Percentiles rank a stretch among this genome's conserved stretches.
These are phyloP conservation scores for Striga asiatica DNA, from an alignment of 257 asterid species.

Conservation along the genomic window DNA sequence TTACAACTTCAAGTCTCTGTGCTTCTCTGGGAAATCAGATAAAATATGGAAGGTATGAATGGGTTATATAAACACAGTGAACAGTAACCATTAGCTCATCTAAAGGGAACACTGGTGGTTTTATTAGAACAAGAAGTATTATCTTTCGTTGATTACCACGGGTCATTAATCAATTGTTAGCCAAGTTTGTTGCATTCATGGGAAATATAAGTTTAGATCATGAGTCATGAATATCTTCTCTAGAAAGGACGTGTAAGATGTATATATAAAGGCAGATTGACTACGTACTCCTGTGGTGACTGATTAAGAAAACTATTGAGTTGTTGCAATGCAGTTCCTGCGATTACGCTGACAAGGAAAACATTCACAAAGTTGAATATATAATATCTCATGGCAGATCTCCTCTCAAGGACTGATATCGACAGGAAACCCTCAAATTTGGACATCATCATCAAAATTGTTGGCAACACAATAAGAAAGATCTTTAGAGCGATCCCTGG, in stretches of 20 bases:
- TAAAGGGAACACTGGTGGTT: too few relatives aligned
- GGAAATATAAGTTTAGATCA: neutral
- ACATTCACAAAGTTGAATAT: constrained; percentile 73
- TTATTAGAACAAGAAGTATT: too few relatives aligned
- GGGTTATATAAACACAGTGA: neutral
- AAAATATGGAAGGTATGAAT: neutral
- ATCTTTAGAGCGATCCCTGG: constrained; percentile 88
- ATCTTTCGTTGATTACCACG: too few relatives aligned
- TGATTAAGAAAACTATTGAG: constrained; percentile 45
- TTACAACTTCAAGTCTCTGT: neutral
- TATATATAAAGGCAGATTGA: neutral
- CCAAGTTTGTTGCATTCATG: neutral
- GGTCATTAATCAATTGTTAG: too few relatives aligned
- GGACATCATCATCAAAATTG: constrained; percentile 78
- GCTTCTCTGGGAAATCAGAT: neutral
- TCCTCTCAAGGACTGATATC: constrained; percentile 73
- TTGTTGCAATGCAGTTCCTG: constrained; percentile 79
- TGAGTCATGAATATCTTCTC: neutral
- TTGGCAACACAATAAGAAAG: constrained; percentile 71
- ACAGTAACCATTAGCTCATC: neutral
- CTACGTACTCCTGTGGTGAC: constrained; percentile 54
- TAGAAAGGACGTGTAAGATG: neutral
- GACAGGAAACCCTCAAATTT: constrained; percentile 73
- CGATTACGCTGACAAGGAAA: constrained; percentile 79
- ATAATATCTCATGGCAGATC: constrained; percentile 80